Base-by-base conservation (phyloP, 2,329 filamentous ascomycete species). In the Saccharata proteae region DNA sequence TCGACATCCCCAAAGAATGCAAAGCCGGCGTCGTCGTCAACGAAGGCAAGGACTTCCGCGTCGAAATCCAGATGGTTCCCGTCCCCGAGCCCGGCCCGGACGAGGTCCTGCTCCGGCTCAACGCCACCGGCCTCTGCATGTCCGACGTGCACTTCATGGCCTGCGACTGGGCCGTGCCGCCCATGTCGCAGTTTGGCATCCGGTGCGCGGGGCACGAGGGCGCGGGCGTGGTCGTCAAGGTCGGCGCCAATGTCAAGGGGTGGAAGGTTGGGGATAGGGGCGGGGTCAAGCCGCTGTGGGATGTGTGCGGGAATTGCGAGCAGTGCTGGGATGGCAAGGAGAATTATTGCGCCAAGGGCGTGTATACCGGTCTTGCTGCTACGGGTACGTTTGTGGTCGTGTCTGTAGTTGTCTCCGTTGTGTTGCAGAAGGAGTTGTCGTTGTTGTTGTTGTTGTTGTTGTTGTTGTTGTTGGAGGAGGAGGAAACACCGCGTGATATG, bases 131-230 rank as follows among this genome's bases (percentile, higher is more conserved):
- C 1, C 57, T 75, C 29, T 74, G 71, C 52, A 62, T 65, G 37
- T 64, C 59, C 19, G 71, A 75, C 41, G 49, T 75, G 12, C 69
- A 74, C 43, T 65, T 65, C 48, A 71, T 72, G 65, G 38, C 65
- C 28, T 62, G 63, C 33, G 69, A 74, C 43, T 61, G 67, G 51
- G 61, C 57, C 1, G 32, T 49, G 5, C 52, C 51, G 1, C 49
- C 49, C 23, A 57, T 57, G 52, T 51, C 47, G 5, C 39, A 41
- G 0, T 53, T 64, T 21, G 58, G 60, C 5, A 56, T 57, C 1
- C 54, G 55, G 13, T 68, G 61, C 10, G 56, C 65, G 0, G 67
- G 65, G 4, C 69, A 73, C 46, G 67, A 72, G 46, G 70, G 71
- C 16, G 67, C 68, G 3, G 70, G 71, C 4, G 57, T 71, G 0